These are phyloP conservation scores for Russula earlei DNA, from an alignment of 768 basidiomycete species.

Conservation along the genomic window DNA sequence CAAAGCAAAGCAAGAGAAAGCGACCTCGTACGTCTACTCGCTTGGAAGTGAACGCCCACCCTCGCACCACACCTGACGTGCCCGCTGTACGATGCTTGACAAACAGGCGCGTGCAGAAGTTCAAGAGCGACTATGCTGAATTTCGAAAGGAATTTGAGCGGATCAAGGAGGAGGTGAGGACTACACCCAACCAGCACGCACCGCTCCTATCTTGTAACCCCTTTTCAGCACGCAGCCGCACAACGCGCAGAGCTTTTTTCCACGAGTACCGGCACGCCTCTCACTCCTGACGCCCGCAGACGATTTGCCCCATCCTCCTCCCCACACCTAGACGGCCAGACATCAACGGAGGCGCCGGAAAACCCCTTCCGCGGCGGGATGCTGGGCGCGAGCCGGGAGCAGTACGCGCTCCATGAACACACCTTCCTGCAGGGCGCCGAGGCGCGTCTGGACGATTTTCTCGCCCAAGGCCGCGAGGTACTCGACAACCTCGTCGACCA, in stretches of 20 bases:
- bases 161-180: slow-evolving; percentile 50
- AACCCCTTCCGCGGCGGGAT: slow-evolving; percentile 72
- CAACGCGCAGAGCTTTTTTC: slow-evolving; percentile 61
- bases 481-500: slow-evolving; percentile 90
- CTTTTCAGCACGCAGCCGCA: slow-evolving; percentile 43
- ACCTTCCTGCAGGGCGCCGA: slow-evolving; percentile 81
- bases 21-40: slow-evolving; percentile 56
- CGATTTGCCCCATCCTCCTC: slow-evolving; percentile 38
- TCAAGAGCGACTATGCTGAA: slow-evolving; percentile 78
- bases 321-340: slow-evolving; percentile 19
- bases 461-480: slow-evolving; percentile 87
- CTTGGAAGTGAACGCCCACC: not conserved
- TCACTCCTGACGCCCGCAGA: slow-evolving; percentile 42
- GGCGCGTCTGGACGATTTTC: slow-evolving; percentile 73
- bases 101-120: slow-evolving; percentile 88
- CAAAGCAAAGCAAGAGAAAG: slow-evolving; percentile 94
- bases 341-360: slow-evolving; percentile 43
- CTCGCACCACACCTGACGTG: not conserved
- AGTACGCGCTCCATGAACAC: slow-evolving; percentile 80
- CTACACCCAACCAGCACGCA: not conserved
- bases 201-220: not conserved
- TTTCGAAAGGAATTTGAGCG: slow-evolving; percentile 75
- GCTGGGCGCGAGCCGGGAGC: slow-evolving; percentile 50
- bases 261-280: slow-evolving; percentile 22
- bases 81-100: not conserved